Base-by-base conservation (phyloP, 2,329 filamentous ascomycete genomes). In the Dryadomyces sulphureus region DNA sequence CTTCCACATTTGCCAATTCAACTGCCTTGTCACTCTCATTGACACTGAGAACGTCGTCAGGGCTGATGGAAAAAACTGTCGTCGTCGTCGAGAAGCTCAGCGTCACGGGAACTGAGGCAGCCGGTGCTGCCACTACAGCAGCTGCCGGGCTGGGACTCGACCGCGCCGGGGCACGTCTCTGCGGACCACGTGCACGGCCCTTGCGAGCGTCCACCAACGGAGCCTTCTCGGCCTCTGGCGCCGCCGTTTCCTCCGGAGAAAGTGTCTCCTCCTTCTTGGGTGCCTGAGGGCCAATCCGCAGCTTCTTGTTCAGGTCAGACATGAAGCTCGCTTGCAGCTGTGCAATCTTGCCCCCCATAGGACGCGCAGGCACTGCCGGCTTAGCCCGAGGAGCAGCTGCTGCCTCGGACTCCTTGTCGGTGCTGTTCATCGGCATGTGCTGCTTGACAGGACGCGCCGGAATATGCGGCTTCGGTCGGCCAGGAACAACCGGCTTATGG, bases 161-260 rank as follows among this genome's bases (percentile, higher is more conserved):
- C 50, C 39, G 60, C 27, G 25, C 25, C 25, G 60, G 66, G 2
- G 62, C 64, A 21, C 68, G 60, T 50, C 64, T 66, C 63, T 87
- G 80, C 16, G 92, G 92, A 11, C 92, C 92, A 53, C 86, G 81
- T 20, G 92, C 92, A 53, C 92, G 76, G 21, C 88, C 79, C 67
- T 96, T 96, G 53, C 92, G 77, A 32, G 89, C 88, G 68, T 98
- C 92, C 20, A 73, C 72, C 22, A 98, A 68, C n/a, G 89, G 88
- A 11, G 73, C 78, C 61, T 87, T 86, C 56, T 88, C 79, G 53
- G 73, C 67, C 49, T 75, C 77, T 49, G 75, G 70, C 27, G 71
- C 70, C 2, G 63, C 64, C 27, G 66, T 62, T 41, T 75, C 73
- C 47, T 77, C 72, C 1, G 45, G 16, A 45, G 79, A 70, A 14